These are phyloP conservation scores for Spergularia azorica DNA, from an alignment of 179 eudicot genomes.

Conservation along the genomic window DNA sequence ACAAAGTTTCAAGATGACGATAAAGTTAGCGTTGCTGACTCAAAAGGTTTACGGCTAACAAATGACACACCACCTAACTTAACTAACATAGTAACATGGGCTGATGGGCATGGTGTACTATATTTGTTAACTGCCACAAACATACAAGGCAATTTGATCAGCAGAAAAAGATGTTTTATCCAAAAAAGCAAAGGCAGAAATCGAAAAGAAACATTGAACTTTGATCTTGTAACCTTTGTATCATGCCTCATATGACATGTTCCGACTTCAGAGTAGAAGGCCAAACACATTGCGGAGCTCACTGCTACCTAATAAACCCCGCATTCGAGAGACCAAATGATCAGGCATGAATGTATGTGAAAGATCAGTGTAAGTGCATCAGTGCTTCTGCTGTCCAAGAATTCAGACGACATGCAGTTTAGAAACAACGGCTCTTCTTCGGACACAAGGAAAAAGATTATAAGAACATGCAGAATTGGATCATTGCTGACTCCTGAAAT, in stretches of 20 bases:
- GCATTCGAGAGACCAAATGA: background rate
- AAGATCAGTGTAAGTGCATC: too few relatives aligned
- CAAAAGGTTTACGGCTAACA: constrained; percentile 7
- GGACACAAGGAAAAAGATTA: too few relatives aligned
- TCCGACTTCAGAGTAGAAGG: background rate
- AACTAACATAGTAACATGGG: constrained; percentile 7
- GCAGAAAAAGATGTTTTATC: background rate
- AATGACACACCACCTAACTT: constrained; percentile 3
- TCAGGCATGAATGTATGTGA: background rate
- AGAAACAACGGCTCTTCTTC: too few relatives aligned
- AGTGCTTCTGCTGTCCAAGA: too few relatives aligned
- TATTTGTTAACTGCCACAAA: background rate
- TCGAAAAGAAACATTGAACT: too few relatives aligned
- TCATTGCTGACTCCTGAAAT: too few relatives aligned
- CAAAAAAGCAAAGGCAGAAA: background rate
- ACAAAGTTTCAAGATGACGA: background rate
- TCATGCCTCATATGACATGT: background rate
- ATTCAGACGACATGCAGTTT: too few relatives aligned
- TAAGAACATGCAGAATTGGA: too few relatives aligned
- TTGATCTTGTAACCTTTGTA: too few relatives aligned
- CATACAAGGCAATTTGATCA: background rate
- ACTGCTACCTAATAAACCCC: background rate
- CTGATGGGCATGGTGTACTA: background rate
- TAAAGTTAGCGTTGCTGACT: constrained; percentile 9
- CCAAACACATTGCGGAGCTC: background rate